These are phyloP conservation scores for Gentiana straminea DNA, from an alignment of 257 asterid species.

Conservation along the genomic window DNA sequence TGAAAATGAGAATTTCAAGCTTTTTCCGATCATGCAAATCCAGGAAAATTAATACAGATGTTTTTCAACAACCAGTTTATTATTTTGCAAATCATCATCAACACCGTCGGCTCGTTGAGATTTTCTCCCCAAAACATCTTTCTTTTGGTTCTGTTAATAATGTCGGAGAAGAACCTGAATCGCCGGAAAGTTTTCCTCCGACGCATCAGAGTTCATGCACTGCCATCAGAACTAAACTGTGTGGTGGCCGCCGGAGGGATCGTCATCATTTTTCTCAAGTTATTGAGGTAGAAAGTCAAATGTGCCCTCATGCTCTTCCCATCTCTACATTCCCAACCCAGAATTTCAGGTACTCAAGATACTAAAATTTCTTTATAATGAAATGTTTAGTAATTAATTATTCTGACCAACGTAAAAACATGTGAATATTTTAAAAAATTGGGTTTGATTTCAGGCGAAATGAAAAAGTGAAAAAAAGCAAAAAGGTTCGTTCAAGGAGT, in stretches of 20 bases:
- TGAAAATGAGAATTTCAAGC: conserved; percentile 29
- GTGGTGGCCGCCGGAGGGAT: not conserved
- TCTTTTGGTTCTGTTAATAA: conserved; percentile 15
- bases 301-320: conserved; percentile 48
- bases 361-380: conserved; percentile 1
- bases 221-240: not conserved
- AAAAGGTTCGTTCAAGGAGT: conserved; percentile 7
- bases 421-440: too few species aligned
- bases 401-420: too few species aligned
- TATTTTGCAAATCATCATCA: conserved; percentile 4
- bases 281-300: conserved; percentile 23
- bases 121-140: conserved; percentile 18
- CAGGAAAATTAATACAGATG: conserved; percentile 25
- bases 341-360: conserved; percentile 1
- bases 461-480: conserved; percentile 2
- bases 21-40: conserved; percentile 40
- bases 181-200: not conserved
- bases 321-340: conserved; percentile 19
- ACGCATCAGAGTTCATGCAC: too few species aligned
- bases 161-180: conserved; percentile 9
- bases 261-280: conserved; percentile 10
- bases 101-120: conserved; percentile 18
- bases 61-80: conserved; percentile 10
- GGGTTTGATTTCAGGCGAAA: not conserved
- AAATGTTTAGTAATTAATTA: too few species aligned